These are phyloP conservation scores for Leucoagaricus sp. DNA, from an alignment of 1,284 basidiomycete genomes.

Conservation along the genomic window DNA sequence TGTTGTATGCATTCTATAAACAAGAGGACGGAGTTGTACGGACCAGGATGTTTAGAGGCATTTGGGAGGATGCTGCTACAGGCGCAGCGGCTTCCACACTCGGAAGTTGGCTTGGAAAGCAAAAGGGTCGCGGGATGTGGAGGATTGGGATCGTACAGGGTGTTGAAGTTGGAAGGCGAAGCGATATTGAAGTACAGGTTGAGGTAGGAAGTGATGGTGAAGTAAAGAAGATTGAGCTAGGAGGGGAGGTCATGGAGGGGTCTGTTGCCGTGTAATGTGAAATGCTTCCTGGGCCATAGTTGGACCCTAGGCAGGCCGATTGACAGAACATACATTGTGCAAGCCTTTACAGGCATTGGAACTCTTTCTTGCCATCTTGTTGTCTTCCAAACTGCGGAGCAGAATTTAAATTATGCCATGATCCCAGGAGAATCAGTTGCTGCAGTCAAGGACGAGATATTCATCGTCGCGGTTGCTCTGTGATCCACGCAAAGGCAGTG, in stretches of 20 bases:
- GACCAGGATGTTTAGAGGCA: constrained; percentile 41
- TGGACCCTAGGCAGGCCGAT: too few species aligned
- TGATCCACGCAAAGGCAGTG: too few species aligned
- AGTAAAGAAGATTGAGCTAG: constrained; percentile 36
- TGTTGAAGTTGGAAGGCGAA: constrained; percentile 45
- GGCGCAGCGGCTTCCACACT: constrained; percentile 46
- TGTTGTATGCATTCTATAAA: constrained; percentile 36
- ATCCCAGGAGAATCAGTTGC: too few species aligned
- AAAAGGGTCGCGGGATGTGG: constrained; percentile 37
- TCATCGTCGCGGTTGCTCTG: too few species aligned
- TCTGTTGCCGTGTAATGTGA: background rate
- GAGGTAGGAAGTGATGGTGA: constrained; percentile 30
- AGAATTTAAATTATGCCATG: too few species aligned
- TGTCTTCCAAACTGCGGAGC: too few species aligned
- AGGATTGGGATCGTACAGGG: constrained; percentile 41
- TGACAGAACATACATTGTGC: too few species aligned
- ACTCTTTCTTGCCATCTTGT: too few species aligned
- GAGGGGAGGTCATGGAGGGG: constrained; percentile 33
- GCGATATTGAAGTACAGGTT: constrained; percentile 37
- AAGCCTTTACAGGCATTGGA: too few species aligned
- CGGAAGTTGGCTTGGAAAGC: constrained; percentile 38
- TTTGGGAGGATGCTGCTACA: constrained; percentile 46
- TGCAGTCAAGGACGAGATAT: too few species aligned
- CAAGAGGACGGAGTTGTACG: constrained; percentile 31
- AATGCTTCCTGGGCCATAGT: too few species aligned